Evolutionary conservation across 441 rosid species (phyloP).

Genomic region (Metrosideros polymorpha): DNA sequence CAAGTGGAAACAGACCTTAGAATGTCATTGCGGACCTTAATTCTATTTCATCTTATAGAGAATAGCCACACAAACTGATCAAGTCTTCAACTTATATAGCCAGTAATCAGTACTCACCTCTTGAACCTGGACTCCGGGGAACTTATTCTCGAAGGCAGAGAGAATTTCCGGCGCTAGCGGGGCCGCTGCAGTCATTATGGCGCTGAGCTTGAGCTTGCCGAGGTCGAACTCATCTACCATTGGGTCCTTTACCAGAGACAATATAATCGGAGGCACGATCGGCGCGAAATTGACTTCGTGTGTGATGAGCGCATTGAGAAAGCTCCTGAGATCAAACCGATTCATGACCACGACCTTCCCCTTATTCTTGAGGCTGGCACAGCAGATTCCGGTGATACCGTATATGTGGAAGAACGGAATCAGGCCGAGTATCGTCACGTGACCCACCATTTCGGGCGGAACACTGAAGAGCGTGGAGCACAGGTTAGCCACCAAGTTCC

Average conservation of each 20-base stretch:
- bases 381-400: constrained; percentile 77
- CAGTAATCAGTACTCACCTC: constrained; percentile 33
- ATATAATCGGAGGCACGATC: constrained; percentile 75
- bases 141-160: constrained; percentile 58
- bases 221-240: constrained; percentile 81
- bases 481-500: constrained; percentile 71
- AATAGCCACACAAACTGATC: not conserved
- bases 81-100: not conserved
- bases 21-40: not conserved
- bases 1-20: not conserved
- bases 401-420: constrained; percentile 88
- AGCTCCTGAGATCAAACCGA: constrained; percentile 61
- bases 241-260: constrained; percentile 73
- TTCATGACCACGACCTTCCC: constrained; percentile 86
- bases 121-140: constrained; percentile 78
- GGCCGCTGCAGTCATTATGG: constrained; percentile 87
- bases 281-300: constrained; percentile 86
- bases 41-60: not conserved
- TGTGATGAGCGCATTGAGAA: constrained; percentile 53
- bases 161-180: constrained; percentile 84
- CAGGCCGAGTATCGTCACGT: constrained; percentile 49
- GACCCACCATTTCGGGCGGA: constrained; percentile 47
- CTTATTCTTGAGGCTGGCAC: constrained; percentile 71
- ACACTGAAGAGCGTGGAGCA: constrained; percentile 81
- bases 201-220: constrained; percentile 56